Evolutionary conservation across 768 basidiomycete species (phyloP), one percentile per base, ranked within the genome.

Genomic region (Stropharia rugosoannulata): DNA sequence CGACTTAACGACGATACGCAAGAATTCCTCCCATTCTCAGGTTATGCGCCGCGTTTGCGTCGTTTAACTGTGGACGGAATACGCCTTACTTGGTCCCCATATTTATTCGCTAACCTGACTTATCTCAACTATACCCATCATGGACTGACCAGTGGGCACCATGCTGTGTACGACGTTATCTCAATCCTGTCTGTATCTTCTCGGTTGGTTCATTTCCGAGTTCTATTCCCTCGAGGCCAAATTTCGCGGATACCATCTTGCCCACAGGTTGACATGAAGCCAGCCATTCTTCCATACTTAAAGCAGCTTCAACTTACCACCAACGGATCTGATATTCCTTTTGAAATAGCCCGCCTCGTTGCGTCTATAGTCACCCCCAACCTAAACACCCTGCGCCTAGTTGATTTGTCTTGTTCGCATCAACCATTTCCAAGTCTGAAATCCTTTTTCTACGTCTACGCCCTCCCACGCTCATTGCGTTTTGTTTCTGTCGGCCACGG

Each of bases 61-160:
- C 75, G 76, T 16, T 74, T 80, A 43, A 83, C 80, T 2, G 56
- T 89, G n/a, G 80, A 86, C 51, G 88, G 88, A 3, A 78, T 88
- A 40, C 78, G 84, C 56, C 66, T 90, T 49, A 69, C 76, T 3
- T 89, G 87, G 86, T 65, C 79, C 11, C 82, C 86, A 35, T 80
- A 79, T 9, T 72, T 89, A 35, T 89, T 84, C 61, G 71, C 73
- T 38, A 84, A 85, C 64, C 73, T 90, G 42, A 80, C 78, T 5
- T 81, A 73, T 62, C 75, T 90, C 41, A 84, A 89, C 67, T 90
- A 89, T 60, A 83, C 84, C 1, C 87, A 90, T 61, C 87, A 89
- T 56, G 82, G 84, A 18, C 87, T 88, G 68, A 86, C 79, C 38
- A 69, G 66, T 16, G 87, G 83, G 4, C 70, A 78, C 56, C 75